Evolutionary conservation across 2,329 filamentous ascomycete genomes (phyloP), one percentile per base, ranked within the genome.

Genomic region (Ophioceras dolichostomum): DNA sequence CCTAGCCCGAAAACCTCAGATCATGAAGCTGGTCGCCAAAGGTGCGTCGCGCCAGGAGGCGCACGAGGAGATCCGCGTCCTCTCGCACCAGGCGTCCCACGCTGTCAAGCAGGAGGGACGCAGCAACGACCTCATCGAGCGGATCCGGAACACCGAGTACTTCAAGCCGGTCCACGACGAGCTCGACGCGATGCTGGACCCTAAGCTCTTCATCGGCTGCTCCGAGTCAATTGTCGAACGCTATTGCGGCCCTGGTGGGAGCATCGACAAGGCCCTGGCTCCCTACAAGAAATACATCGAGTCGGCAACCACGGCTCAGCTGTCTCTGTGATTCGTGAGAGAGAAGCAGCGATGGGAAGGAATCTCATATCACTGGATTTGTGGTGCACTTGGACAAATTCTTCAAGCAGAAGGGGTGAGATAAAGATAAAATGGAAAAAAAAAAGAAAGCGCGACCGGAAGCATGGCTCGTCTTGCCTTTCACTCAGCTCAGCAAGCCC

Each of bases 1-100:
- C 47, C 22, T n/a, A n/a, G n/a, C n/a, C 87, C 53, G n/a, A n/a
- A n/a, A n/a, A n/a, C n/a, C n/a, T n/a, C n/a, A n/a, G n/a, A 83
- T 88, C 55, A 87, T 93, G 83, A 76, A 75, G 47, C 68, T 89
- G 39, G 75, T 79, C 20, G 73, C 76, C 39, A 71, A 78, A 51
- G 84, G 83, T 22, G 70, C 66, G 20, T 83, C 75, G 9, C 67
- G 86, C 36, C 85, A 93, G 55, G 83, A 88, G 18, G 81, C 84
- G 1, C 87, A 94, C 59, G 87, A 94, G 62, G 65, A 89, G 58
- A 88, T 94, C 50, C 79, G 81, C 7, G 82, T 94, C 2, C 69
- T 94, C 32, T 83, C 73, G 2, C 81, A 87, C 61, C 67, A 93
- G 60, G 84, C 86, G 0, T 73, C 69, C 31, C 65, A 68, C 22